Percentiles rank a stretch among this genome's conserved stretches.
Conservation (phyloP, 306 rosid species). For the Chamaecrista fasciculata region DNA sequence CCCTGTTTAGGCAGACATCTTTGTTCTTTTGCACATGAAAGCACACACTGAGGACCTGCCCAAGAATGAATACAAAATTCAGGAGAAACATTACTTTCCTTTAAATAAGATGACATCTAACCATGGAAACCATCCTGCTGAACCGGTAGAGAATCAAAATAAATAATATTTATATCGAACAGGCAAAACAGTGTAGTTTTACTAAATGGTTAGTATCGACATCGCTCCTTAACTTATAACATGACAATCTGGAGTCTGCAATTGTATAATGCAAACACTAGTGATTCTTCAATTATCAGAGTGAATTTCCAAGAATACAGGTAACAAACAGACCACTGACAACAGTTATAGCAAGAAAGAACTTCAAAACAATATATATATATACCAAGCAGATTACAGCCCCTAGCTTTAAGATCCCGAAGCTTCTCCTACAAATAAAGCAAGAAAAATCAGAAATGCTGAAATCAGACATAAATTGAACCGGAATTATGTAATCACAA, state of each 20-base stretch:
- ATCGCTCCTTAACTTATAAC: slow-evolving; percentile 15
- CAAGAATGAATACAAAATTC: slow-evolving; percentile 28
- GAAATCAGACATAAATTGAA: slow-evolving; percentile 1
- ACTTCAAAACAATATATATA: background rate
- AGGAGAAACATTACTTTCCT: slow-evolving; percentile 2
- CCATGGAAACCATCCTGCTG: slow-evolving; percentile 10
- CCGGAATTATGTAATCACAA: background rate
- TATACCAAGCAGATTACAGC: slow-evolving; percentile 80
- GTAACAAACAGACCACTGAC: background rate
- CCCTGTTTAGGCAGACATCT: slow-evolving; percentile 70
- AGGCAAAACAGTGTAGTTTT: background rate
- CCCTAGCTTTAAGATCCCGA: slow-evolving; percentile 67
- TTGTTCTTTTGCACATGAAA: slow-evolving; percentile 66
- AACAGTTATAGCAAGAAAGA: background rate
- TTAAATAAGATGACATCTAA: background rate
- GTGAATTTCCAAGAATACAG: background rate
- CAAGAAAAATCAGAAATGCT: background rate
- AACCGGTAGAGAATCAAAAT: background rate
- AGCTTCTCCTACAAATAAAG: slow-evolving; percentile 66
- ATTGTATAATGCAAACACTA: background rate
- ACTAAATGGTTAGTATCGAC: background rate
- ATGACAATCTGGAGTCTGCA: slow-evolving; percentile 7
- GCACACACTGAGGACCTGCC: slow-evolving; percentile 88
- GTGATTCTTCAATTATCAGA: background rate
- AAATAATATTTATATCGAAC: background rate